These are phyloP conservation scores for Juncus inflexus DNA, from an alignment of 176 grass and related monocot species.

Conservation along the genomic window DNA sequence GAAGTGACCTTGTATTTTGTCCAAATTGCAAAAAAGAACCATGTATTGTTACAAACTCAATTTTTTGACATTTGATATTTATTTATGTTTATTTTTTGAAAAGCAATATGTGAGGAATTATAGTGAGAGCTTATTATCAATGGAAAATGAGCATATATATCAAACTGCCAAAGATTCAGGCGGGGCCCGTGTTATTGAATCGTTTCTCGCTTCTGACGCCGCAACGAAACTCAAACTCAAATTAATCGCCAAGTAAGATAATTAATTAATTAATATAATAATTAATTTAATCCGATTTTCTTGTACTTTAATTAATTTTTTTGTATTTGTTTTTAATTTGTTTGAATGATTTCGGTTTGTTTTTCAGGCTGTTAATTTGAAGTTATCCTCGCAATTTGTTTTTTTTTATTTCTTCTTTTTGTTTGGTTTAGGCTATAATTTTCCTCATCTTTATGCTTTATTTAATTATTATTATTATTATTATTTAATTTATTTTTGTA, in stretches of 20 bases:
- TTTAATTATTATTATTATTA: too few species aligned
- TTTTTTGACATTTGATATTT: constrained; percentile 8
- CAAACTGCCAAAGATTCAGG: constrained; percentile 79
- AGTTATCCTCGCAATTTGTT: background rate
- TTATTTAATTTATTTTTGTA: background rate
- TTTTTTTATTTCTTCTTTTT: constrained; percentile 7
- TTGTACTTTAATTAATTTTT: background rate
- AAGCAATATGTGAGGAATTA: constrained; percentile 83
- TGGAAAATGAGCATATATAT: constrained; percentile 51
- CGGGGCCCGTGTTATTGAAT: constrained; percentile 75
- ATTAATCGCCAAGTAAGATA: constrained; percentile 82
- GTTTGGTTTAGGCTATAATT: background rate
- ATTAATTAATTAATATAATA: constrained; percentile 3
- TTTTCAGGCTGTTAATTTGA: too few species aligned
- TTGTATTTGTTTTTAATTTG: too few species aligned
- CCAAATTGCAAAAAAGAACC: too few species aligned
- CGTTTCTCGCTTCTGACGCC: constrained; percentile 77
- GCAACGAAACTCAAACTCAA: constrained; percentile 70
- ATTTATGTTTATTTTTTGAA: constrained; percentile 20
- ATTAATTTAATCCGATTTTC: constrained; percentile 24
- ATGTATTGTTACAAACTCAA: background rate
- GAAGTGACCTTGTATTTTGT: background rate
- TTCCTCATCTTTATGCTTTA: too few species aligned
- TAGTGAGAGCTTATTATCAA: constrained; percentile 56
- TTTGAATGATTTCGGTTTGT: too few species aligned